Base-by-base conservation (phyloP, 352 stramenopile genomes). In the Phytophthora europaea region DNA sequence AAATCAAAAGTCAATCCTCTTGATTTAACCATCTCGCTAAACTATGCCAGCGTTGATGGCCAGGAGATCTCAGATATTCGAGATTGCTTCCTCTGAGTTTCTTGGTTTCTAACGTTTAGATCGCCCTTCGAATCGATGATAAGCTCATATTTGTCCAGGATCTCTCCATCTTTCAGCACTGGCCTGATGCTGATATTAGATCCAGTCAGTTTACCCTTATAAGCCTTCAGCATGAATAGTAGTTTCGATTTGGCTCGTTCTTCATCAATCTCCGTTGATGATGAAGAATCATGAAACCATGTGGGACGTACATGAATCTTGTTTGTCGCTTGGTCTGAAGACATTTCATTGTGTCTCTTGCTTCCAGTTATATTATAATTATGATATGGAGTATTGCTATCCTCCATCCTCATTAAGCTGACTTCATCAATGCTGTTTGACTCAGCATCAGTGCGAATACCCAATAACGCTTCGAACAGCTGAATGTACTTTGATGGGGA, bases 81-180 rank as follows among this genome's bases (percentile, higher is more conserved):
- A 31, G 31, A 22, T 34, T 15, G 16, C 18, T 18, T 31, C 8
- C 31, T 26, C 0, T 60, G 48, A 5, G 53, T 60, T 31, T 45
- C 12, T 48, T 60, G 53, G 47, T 36, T 61, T 51, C 23, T 48
- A 51, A 61, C 22, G 22, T 61, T 48, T n/a, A 61, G 15, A 61
- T 52, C 34, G 3, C 55, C 55, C 48, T 62, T 62, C 10, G 0
- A 33, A 36, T 62, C 55, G 7, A 62, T 52, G 12, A 52, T 36
- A 23, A 62, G 9, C 4, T 51, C 20, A 12, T 28, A 36, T 61
- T 50, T 28, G 15, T 15, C 10, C 10, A 62, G 12, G n/a, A 6
- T 31, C 56, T 7, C 8, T 2, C 55, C 55, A 62, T 62, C 38
- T 26, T 53, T 51, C 10, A 62, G 18, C 23, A 62, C 31, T 8